These are phyloP conservation scores for Colletotrichum limetticola DNA, from an alignment of 2,329 filamentous ascomycete species.

Conservation along the genomic window DNA sequence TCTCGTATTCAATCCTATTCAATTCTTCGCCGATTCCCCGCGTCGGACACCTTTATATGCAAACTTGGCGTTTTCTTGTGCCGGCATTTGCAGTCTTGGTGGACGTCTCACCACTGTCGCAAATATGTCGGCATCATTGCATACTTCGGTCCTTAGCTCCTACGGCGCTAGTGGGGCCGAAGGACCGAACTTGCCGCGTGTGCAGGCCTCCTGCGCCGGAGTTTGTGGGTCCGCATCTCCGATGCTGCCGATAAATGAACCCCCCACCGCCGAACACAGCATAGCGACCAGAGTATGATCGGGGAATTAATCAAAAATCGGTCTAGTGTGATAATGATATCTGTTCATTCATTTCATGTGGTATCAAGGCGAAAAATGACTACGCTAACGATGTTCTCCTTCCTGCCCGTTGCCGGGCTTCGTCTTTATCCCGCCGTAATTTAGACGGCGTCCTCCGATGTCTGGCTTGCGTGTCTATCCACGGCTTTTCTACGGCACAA, in stretches of 20 bases:
- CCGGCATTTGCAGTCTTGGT: background rate
- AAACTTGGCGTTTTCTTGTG: background rate
- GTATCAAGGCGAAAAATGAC: slow-evolving; percentile 29
- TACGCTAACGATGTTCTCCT: slow-evolving; percentile 29
- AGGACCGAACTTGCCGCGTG: background rate
- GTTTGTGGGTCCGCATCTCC: background rate
- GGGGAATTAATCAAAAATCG: background rate
- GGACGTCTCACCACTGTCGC: slow-evolving; percentile 21
- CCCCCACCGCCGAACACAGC: background rate
- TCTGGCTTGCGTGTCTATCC: slow-evolving; percentile 50
- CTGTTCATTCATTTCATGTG: slow-evolving; percentile 28
- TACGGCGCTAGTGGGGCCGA: slow-evolving; percentile 15
- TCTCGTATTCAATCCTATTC: background rate
- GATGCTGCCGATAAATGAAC: background rate
- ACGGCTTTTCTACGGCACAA: slow-evolving; percentile 76
- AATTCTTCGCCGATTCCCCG: background rate
- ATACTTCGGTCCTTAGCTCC: background rate
- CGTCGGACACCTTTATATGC: background rate
- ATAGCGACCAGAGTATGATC: background rate
- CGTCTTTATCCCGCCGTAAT: slow-evolving; percentile 24
- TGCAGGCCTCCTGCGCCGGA: background rate
- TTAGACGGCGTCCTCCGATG: slow-evolving; percentile 24
- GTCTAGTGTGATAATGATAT: background rate
- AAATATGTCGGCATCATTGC: background rate
- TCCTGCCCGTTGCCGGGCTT: slow-evolving; percentile 24